These are phyloP conservation scores for Aschersonia sp. DNA, from an alignment of 2,329 filamentous ascomycete genomes.

Conservation along the genomic window DNA sequence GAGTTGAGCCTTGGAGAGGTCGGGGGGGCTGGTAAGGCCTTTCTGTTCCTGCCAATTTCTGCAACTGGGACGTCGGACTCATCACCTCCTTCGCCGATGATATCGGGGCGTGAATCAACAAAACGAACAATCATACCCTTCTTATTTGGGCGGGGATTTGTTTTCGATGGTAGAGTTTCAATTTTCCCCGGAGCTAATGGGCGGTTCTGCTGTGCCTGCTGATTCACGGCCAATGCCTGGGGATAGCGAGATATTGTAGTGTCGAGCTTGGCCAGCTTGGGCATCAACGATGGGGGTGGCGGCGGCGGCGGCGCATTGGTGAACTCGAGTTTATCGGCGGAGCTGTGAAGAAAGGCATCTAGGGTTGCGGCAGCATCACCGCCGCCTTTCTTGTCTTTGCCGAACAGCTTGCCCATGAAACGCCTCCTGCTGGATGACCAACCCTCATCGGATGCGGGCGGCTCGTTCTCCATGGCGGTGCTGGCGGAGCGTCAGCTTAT, in stretches of 20 bases:
- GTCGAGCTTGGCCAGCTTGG: slow-evolving; percentile 40
- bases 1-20: slow-evolving; percentile 1
- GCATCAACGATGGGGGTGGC: slow-evolving; percentile 22
- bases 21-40: slow-evolving; percentile 18
- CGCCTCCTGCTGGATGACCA: slow-evolving; percentile 34
- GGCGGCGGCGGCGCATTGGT: slow-evolving; percentile 33
- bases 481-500: slow-evolving; percentile 14
- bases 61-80: slow-evolving; percentile 60
- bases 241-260: slow-evolving; percentile 42
- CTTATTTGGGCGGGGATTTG: slow-evolving; percentile 32
- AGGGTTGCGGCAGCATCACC: slow-evolving; percentile 30
- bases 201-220: slow-evolving; percentile 28
- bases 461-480: slow-evolving; percentile 30
- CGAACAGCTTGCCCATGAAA: slow-evolving; percentile 50
- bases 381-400: slow-evolving; percentile 21
- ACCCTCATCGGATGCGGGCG: slow-evolving; percentile 22
- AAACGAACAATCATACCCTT: slow-evolving; percentile 68
- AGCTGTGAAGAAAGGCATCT: slow-evolving; percentile 44
- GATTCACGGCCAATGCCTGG: slow-evolving; percentile 32
- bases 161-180: slow-evolving; percentile 26
- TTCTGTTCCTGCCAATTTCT: slow-evolving; percentile 53
- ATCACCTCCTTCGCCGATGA: slow-evolving; percentile 88
- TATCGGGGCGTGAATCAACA: slow-evolving; percentile 53
- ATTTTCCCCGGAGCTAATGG: slow-evolving; percentile 22
- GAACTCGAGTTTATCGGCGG: slow-evolving; percentile 39